These are phyloP conservation scores for Triticum monococcum DNA, from an alignment of 176 grass and related monocot genomes.

Conservation along the genomic window DNA sequence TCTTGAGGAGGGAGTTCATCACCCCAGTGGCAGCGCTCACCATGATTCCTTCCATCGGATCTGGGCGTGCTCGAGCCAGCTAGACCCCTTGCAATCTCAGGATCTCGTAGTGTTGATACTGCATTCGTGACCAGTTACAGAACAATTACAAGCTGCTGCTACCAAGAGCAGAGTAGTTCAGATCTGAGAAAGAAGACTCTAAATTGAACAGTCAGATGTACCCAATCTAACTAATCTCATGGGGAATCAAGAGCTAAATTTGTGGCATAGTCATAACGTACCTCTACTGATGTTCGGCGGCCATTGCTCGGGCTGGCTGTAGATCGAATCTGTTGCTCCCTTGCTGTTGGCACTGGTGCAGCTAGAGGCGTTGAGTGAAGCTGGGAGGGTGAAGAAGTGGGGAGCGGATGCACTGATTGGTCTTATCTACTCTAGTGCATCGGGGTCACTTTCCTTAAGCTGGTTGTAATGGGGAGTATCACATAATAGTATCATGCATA, in stretches of 20 bases:
- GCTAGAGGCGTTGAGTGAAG: background rate
- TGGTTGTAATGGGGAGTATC: too few relatives aligned
- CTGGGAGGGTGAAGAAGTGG: too few relatives aligned
- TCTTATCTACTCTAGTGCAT: too few relatives aligned
- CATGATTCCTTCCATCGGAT: constrained; percentile 12
- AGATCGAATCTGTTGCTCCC: background rate
- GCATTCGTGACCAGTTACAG: too few relatives aligned
- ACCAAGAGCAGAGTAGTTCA: background rate
- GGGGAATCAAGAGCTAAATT: background rate
- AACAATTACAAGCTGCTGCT: background rate
- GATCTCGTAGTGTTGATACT: too few relatives aligned
- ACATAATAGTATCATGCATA: too few relatives aligned
- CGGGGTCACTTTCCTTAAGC: too few relatives aligned
- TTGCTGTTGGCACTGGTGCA: background rate
- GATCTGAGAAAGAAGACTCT: background rate
- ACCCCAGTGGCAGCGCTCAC: constrained; percentile 18
- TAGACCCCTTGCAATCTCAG: too few relatives aligned
- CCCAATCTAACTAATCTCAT: background rate
- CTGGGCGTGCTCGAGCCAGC: background rate
- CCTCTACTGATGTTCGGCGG: background rate
- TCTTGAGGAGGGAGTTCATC: background rate
- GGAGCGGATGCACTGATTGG: too few relatives aligned
- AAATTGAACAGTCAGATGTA: background rate
- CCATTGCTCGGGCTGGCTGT: background rate
- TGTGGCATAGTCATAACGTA: background rate